Evolutionary conservation across 2,329 filamentous ascomycete genomes (phyloP), one percentile per base, ranked within the genome.

Genomic region (Fusarium mundagurra): DNA sequence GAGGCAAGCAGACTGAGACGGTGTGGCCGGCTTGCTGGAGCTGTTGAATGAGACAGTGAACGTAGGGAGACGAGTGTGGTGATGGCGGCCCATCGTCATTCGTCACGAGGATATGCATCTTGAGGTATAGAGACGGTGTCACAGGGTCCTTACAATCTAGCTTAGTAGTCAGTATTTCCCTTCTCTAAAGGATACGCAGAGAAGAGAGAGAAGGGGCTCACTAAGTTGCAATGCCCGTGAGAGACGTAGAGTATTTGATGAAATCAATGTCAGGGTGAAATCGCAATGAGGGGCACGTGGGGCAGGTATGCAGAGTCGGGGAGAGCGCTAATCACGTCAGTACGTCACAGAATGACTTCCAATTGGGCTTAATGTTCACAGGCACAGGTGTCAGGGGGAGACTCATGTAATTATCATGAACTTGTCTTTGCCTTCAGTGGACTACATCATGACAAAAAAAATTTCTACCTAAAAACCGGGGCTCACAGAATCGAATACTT

Each of bases 1-100:
- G 91, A 4, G 96, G 96, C 20, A 99, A 90, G 73, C 96, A 93
- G 57, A 99, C 95, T 13, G 94, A 97, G 69, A 98, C 94, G n/a
- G 86, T 88, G 83, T 98, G 96, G 13, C 95, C 95, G 38, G 92
- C 91, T 64, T 87, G 83, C 81, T 94, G 91, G 58, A 96, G 91
- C 61, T 89, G 88, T 69, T 90, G 86, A 48, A 95, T 88, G 66
- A 96, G 88, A 71, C 90, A 91, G 84, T 94, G 93, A 71, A 96
- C 89, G 79, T 96, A 96, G 13, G 94, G 94, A 51, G 93, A 95
- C 44, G 93, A 93, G 80, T 92, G 89, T 69, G 91, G 88, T 38
- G 92, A 94, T 73, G 93, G 93, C 60, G 93, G 93, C 22, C 93
- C 93, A 84, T 96, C 93, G 80, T 96, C 93, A 85, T 96, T 96